Evolutionary conservation across 306 rosid genomes (phyloP).

Genomic region (Rubus parviflorus): DNA sequence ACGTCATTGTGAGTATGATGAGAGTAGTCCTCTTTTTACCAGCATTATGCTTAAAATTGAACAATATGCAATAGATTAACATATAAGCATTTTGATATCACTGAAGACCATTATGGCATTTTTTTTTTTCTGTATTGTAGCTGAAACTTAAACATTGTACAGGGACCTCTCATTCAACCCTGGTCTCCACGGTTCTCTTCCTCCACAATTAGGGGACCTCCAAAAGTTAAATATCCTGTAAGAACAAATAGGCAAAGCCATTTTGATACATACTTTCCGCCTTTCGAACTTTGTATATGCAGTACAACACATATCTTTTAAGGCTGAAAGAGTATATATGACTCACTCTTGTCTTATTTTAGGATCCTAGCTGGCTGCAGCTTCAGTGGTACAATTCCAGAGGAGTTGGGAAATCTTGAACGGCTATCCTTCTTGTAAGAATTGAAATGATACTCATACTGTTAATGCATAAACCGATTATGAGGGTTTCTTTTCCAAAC

Average conservation of each 20-base stretch:
- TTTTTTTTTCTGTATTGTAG: too few species aligned
- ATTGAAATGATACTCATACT: background rate
- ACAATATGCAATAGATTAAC: background rate
- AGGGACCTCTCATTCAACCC: conserved; percentile 73
- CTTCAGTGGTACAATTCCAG: conserved; percentile 71
- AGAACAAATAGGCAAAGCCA: conserved; percentile 32
- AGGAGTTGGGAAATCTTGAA: conserved; percentile 66
- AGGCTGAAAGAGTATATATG: background rate
- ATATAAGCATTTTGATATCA: background rate
- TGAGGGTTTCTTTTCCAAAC: background rate
- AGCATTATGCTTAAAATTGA: background rate
- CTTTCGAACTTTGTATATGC: conserved; percentile 11
- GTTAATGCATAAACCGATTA: background rate
- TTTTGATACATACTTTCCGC: background rate
- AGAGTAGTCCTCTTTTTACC: background rate
- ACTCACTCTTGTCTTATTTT: conserved; percentile 26
- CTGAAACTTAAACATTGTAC: conserved; percentile 7
- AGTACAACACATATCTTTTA: background rate
- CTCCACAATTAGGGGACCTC: conserved; percentile 51
- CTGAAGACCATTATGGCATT: background rate
- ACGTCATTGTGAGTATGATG: conserved; percentile 59
- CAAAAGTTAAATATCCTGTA: conserved; percentile 60
- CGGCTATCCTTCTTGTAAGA: conserved; percentile 67
- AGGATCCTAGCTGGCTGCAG: conserved; percentile 77
- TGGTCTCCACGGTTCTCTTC: conserved; percentile 54